These are phyloP conservation scores for Chlorella sp. DNA, from an alignment of 139 green algal species.

Conservation along the genomic window DNA sequence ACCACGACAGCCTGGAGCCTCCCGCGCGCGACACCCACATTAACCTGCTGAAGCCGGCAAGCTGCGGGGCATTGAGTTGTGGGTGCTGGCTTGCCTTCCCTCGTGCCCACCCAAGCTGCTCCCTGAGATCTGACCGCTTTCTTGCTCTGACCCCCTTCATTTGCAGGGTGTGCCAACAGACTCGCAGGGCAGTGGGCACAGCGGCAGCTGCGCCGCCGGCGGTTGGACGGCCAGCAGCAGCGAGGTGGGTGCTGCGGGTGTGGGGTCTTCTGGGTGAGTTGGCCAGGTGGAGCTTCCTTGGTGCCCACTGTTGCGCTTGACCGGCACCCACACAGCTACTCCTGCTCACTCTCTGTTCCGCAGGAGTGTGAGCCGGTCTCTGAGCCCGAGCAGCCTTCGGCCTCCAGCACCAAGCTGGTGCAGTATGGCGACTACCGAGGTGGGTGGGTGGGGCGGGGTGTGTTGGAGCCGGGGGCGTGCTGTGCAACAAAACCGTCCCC, in stretches of 20 bases:
- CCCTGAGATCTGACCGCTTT: neutral
- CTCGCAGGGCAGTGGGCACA: neutral
- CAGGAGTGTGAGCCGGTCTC: no score
- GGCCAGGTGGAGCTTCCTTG: neutral
- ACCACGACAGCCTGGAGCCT: no score
- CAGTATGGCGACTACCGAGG: no score
- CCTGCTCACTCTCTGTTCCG: no score
- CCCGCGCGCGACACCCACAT: neutral
- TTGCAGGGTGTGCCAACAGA: no score
- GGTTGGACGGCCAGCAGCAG: neutral
- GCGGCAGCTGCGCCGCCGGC: neutral
- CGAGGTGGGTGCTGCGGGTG: constrained; percentile 1
- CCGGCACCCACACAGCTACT: neutral
- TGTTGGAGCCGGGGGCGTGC: no score
- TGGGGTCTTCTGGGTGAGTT: no score
- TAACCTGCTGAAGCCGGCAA: constrained; percentile 15
- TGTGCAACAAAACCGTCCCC: no score
- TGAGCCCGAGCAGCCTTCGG: no score
- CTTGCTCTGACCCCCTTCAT: no score
- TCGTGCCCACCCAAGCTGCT: neutral
- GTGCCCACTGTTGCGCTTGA: neutral
- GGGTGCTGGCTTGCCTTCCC: neutral
- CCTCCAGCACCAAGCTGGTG: no score
- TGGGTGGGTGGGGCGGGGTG: no score
- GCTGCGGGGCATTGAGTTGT: neutral